Evolutionary conservation across 495 filamentous ascomycete species (phyloP).

Genomic region (Penicillium coprophilum): DNA sequence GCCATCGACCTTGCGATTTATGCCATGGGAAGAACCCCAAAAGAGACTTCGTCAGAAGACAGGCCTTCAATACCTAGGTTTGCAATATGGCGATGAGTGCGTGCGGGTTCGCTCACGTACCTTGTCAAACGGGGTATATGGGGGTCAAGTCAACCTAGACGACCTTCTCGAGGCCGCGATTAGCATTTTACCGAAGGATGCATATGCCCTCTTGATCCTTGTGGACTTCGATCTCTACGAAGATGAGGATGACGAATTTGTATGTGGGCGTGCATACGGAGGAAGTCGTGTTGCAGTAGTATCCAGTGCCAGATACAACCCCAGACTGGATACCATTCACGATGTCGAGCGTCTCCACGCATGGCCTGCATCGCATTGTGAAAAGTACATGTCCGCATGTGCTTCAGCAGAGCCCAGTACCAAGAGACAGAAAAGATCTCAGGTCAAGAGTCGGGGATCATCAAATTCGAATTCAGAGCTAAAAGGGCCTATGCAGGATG

Average conservation of each 20-base stretch:
- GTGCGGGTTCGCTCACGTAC: slow-evolving; percentile 56
- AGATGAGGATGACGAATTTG: slow-evolving; percentile 65
- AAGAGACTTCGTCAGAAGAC: slow-evolving; percentile 10
- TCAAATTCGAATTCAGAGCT: not conserved
- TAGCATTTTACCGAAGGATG: slow-evolving; percentile 55
- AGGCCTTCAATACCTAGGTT: slow-evolving; percentile 38
- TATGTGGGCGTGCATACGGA: slow-evolving; percentile 67
- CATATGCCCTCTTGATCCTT: slow-evolving; percentile 58
- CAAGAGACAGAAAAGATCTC: slow-evolving; percentile 5
- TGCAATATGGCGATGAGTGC: slow-evolving; percentile 33
- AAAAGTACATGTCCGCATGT: slow-evolving; percentile 41
- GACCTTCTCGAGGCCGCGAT: slow-evolving; percentile 63
- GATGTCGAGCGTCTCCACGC: slow-evolving; percentile 52
- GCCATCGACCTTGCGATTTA: slow-evolving; percentile 38
- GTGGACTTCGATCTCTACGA: slow-evolving; percentile 65
- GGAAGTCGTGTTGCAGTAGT: slow-evolving; percentile 60
- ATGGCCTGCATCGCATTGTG: slow-evolving; percentile 66
- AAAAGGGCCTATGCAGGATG: slow-evolving; percentile 6
- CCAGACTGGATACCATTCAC: slow-evolving; percentile 45
- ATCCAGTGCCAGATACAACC: slow-evolving; percentile 59
- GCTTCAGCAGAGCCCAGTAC: not conserved
- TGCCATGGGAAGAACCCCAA: slow-evolving; percentile 42
- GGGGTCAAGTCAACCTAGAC: slow-evolving; percentile 58
- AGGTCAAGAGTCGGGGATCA: not conserved
- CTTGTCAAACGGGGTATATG: slow-evolving; percentile 48